Evolutionary conservation across 1,139 yeast species (phyloP).

Genomic region (Arxiozyma bovina): DNA sequence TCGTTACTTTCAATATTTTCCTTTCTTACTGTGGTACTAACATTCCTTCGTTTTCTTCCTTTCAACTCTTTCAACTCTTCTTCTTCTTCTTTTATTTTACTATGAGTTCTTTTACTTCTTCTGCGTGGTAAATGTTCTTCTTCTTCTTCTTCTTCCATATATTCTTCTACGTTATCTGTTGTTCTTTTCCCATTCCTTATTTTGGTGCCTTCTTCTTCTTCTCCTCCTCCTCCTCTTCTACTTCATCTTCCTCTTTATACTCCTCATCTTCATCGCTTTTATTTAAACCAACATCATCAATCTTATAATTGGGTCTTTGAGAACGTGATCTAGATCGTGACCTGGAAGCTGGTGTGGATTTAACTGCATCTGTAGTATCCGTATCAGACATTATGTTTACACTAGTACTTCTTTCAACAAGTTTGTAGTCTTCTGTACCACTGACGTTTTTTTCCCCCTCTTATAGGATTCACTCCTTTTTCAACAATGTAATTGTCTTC

Average conservation of each 20-base stretch:
- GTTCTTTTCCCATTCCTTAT: conserved; percentile 1
- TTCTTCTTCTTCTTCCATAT: background rate
- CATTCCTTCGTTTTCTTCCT: background rate
- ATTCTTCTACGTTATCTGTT: background rate
- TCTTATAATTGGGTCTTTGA: conserved; percentile 20
- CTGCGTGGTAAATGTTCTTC: conserved; percentile 16
- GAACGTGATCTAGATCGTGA: conserved; percentile 16
- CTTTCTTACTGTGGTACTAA: background rate
- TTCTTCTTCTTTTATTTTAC: conserved; percentile 2
- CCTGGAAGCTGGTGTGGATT: background rate
- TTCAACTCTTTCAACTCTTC: background rate
- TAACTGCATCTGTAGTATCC: background rate
- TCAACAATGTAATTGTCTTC: background rate
- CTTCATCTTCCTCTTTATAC: conserved; percentile 20
- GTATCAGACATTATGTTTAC: background rate
- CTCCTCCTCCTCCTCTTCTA: conserved; percentile 8
- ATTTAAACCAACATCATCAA: conserved; percentile 23
- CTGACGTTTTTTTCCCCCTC: background rate
- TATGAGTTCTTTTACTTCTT: conserved; percentile 17
- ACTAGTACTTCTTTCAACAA: background rate
- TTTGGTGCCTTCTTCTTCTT: background rate
- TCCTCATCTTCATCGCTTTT: conserved; percentile 24
- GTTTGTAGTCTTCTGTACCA: background rate
- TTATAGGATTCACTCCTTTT: background rate
- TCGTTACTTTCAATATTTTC: conserved; percentile 2